Percentiles rank a stretch among this genome's conserved stretches.
Conservation (phyloP, 140 eudicot species). For the Eryngium alpinum region DNA sequence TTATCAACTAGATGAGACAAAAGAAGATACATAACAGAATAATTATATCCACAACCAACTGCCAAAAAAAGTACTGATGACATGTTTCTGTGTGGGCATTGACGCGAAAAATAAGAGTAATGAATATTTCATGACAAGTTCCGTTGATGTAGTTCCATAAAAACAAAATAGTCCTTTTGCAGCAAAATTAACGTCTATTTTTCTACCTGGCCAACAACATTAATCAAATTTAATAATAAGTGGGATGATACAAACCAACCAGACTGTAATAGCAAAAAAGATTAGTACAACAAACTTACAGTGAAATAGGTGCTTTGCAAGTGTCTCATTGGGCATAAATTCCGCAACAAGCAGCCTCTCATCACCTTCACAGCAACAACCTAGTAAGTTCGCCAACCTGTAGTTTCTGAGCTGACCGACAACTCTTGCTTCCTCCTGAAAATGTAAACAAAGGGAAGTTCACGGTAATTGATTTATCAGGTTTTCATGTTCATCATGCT, state of each 20-base stretch:
- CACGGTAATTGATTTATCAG: neutral
- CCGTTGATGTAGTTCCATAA: neutral
- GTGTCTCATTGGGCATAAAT: conserved; percentile 91
- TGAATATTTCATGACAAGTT: no score
- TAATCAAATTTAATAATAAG: neutral
- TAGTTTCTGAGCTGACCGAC: conserved; percentile 85
- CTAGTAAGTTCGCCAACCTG: conserved; percentile 75
- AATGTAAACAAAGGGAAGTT: conserved; percentile 7
- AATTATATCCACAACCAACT: neutral
- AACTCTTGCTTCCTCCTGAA: conserved; percentile 90
- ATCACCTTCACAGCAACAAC: conserved; percentile 91
- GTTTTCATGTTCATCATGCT: neutral
- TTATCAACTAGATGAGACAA: neutral
- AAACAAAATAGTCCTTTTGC: neutral
- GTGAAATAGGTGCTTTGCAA: conserved; percentile 85
- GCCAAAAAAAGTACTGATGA: neutral
- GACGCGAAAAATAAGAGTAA: no score
- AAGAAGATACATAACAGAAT: neutral
- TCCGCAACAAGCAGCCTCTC: conserved; percentile 88
- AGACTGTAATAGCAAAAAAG: neutral
- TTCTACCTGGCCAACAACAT: no score
- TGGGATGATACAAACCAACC: neutral
- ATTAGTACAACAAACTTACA: conserved; percentile 42
- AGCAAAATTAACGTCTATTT: neutral
- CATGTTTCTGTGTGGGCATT: neutral